A percentile compares a stretch with the other conserved stretches of the same genome.
These are phyloP conservation scores for Tetrapisispora arboricola DNA, from an alignment of 805 yeast genomes.

Conservation along the genomic window DNA sequence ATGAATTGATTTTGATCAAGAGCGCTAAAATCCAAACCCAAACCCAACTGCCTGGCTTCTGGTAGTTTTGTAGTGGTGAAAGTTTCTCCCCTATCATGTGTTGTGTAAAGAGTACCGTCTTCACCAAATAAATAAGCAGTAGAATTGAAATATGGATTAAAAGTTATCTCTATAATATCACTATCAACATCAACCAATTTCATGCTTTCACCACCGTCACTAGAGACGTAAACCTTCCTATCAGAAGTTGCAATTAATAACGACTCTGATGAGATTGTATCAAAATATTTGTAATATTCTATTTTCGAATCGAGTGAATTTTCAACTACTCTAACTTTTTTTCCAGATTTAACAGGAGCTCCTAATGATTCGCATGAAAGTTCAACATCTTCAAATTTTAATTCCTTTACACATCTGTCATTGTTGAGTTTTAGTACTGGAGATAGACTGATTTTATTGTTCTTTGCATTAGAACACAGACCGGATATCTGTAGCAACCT, in stretches of 20 bases:
- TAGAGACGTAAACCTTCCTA: conserved; percentile 51
- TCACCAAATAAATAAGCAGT: conserved; percentile 36
- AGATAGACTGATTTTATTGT: conserved; percentile 6
- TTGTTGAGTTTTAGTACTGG: conserved; percentile 13
- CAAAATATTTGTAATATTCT: conserved; percentile 40
- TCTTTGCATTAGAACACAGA: conserved; percentile 10
- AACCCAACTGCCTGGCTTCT: conserved; percentile 32
- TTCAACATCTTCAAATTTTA: conserved; percentile 20
- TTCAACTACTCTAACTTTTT: conserved; percentile 30
- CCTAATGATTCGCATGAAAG: conserved; percentile 17
- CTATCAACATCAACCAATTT: conserved; percentile 28
- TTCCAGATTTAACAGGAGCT: conserved; percentile 9
- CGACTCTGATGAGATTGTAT: conserved; percentile 46
- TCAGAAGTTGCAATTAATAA: conserved; percentile 48
- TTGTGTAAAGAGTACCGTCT: conserved; percentile 40
- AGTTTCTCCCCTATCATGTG: conserved; percentile 57
- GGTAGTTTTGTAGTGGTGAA: conserved; percentile 45
- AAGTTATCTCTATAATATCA: conserved; percentile 43
- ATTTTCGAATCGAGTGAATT: conserved; percentile 45
- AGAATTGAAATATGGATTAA: conserved; percentile 39
- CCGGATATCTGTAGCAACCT: conserved; percentile 13
- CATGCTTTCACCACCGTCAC: conserved; percentile 54
- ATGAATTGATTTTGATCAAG: conserved; percentile 48
- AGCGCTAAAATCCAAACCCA: conserved; percentile 54
- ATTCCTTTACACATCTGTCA: conserved; percentile 17